Base-by-base conservation (phyloP, 169 alveolate species). In the Plasmodium relictum region DNA sequence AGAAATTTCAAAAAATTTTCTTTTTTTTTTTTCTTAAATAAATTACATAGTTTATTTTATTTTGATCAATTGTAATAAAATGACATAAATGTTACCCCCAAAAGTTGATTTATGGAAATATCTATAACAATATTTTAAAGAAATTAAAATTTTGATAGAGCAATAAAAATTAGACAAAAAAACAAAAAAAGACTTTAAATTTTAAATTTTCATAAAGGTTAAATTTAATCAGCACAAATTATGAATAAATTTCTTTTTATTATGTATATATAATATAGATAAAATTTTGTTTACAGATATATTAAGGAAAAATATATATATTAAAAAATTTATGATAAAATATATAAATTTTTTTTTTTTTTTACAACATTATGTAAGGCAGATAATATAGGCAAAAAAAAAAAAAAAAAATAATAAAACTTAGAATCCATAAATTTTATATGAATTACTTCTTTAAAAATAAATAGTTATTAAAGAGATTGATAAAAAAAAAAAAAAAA, bases 151-250 rank as follows among this genome's bases (percentile, higher is more conserved):
- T 48, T 48, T 48, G 58, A 10, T 48, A 1, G 5, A 14, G 58
- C 58, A 6, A 18, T 31, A 31, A 31, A 31, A 59, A 18, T 26
- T 63, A 63, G 54, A 63, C 73, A 72, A 72, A 72, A 72, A 72
- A 71, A 44, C 44, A 71, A 24, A 71, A 71, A 48, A 71, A 71
- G 26, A 48, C 22, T 37, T 52, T 16, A 72, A 61, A 52, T 37
- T 52, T 37, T 54, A 72, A 54, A 26, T 63, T n/a, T 24, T 37
- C 24, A 63, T 24, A 54, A 24, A 50, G 59, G n/a, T 26, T 16
- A n/a, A 52, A 72, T 26, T 52, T 14, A 52, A 22, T 54, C 14
- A 26, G 44, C 26, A 72, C 41, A 72, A 72, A 37, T 3, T 37
- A 41, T 24, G 24, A 72, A 16, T 18, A 26, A 52, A 24, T 24